Conservation (phyloP, 192 early-diverging fungal genomes). For the Cladochytrium replicatum region DNA sequence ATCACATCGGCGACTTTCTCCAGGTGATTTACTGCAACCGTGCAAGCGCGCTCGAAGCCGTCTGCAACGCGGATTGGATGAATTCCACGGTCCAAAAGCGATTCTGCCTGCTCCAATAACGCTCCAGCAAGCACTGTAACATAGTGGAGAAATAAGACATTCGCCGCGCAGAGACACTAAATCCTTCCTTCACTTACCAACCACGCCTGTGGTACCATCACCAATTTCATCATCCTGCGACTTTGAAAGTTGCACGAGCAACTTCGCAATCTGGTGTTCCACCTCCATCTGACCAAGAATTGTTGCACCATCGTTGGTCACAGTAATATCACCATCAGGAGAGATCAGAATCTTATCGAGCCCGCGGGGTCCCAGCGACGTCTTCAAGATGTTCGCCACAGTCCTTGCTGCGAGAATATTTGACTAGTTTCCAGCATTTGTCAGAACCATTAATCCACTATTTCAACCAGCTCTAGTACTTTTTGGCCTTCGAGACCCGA, state of each 20-base stretch:
- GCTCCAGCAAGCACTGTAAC: constrained; percentile 87
- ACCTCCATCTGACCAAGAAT: constrained; percentile 97
- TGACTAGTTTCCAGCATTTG: constrained; percentile 43
- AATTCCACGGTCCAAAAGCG: constrained; percentile 87
- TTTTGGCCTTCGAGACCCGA: constrained; percentile 91
- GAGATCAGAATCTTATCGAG: constrained; percentile 99
- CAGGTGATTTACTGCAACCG: constrained; percentile 83
- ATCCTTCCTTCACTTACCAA: constrained; percentile 46
- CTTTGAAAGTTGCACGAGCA: constrained; percentile 94
- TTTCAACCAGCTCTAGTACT: too few species aligned
- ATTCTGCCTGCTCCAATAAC: constrained; percentile 92
- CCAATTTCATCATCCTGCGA: constrained; percentile 99
- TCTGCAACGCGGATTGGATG: constrained; percentile 99
- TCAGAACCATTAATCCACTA: not conserved
- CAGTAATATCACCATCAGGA: constrained; percentile 97
- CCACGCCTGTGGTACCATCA: constrained; percentile 99
- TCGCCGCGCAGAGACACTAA: not conserved
- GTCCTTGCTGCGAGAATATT: constrained; percentile 97
- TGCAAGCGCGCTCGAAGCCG: constrained; percentile 95
- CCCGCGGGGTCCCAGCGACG: constrained; percentile 95
- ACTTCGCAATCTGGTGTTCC: constrained; percentile 97
- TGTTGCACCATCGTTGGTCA: constrained; percentile 99
- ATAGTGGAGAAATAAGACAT: constrained; percentile 1
- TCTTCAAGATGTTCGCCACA: constrained; percentile 94
- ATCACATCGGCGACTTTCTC: constrained; percentile 88